Evolutionary conservation across 441 rosid genomes (phyloP).

Genomic region (Cnidoscolus chayamansa): DNA sequence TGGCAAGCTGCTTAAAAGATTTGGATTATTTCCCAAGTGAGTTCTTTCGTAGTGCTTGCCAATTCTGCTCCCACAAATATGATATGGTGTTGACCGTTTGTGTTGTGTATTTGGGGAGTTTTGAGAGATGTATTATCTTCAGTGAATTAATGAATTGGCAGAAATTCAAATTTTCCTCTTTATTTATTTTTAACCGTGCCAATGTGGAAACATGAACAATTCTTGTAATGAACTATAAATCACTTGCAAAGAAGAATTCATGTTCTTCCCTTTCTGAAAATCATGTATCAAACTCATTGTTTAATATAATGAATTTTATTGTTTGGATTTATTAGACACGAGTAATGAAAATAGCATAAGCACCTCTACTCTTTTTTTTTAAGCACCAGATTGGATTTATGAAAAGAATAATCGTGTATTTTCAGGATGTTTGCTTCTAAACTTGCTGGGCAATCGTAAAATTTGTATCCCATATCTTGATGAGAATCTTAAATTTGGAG

Average conservation of each 20-base stretch:
- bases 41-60: background rate
- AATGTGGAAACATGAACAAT: background rate
- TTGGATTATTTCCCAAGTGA: background rate
- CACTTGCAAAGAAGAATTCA: background rate
- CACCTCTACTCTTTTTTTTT: no score
- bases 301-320: background rate
- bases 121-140: background rate
- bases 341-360: no score
- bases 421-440: no score
- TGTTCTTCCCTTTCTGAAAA: background rate
- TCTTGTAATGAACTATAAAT: background rate
- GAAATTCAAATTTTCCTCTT: background rate
- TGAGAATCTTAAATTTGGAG: no score
- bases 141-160: background rate
- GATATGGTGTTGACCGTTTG: background rate
- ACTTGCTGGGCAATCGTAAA: no score
- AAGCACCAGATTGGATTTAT: no score
- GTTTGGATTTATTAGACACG: no score
- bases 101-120: background rate
- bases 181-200: no score
- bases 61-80: background rate
- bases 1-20: background rate
- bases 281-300: background rate
- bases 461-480: no score
- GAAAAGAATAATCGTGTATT: no score